phyloP scores from a whole-genome alignment of 2,329 filamentous ascomycete species.

The Scedosporium dehoogii region DNA sequence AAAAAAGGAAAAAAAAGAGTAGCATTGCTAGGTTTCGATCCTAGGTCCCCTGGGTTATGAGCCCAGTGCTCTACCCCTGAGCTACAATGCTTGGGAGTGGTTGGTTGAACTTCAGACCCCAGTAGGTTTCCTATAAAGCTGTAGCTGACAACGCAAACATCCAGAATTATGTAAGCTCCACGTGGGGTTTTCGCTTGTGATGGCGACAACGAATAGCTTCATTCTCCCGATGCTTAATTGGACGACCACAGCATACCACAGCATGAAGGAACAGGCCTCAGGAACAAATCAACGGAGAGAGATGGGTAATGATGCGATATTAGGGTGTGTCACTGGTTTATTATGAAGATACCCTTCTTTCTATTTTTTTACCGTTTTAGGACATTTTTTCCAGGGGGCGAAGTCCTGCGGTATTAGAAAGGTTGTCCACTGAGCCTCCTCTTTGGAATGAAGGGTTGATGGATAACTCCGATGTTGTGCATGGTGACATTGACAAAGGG shows the following conservation, averaged over 20 bases:
- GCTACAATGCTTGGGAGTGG: conserved; percentile 4
- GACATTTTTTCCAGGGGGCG: neutral
- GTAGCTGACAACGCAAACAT: too few relatives aligned
- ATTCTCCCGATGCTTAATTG: neutral
- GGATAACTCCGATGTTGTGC: too few relatives aligned
- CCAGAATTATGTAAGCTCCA: too few relatives aligned
- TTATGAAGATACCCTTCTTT: neutral
- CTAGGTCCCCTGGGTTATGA: conserved; percentile 2
- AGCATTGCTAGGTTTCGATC: conserved; percentile 6
- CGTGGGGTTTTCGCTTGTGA: neutral
- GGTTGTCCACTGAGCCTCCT: too few relatives aligned
- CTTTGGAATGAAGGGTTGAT: too few relatives aligned
- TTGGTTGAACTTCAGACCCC: too few relatives aligned
- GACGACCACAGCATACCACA: neutral
- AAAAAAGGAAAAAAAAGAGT: neutral
- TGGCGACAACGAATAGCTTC: neutral
- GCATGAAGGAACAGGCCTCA: neutral
- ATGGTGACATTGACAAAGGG: too few relatives aligned
- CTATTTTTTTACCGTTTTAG: neutral
- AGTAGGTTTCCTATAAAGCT: too few relatives aligned
- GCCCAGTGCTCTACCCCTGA: conserved; percentile 2
- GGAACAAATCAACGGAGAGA: neutral
- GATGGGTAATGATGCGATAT: neutral
- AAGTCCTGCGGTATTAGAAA: neutral
- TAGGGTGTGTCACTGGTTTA: neutral